Conservation (phyloP, 441 rosid genomes). For the Oxalis stricta region DNA sequence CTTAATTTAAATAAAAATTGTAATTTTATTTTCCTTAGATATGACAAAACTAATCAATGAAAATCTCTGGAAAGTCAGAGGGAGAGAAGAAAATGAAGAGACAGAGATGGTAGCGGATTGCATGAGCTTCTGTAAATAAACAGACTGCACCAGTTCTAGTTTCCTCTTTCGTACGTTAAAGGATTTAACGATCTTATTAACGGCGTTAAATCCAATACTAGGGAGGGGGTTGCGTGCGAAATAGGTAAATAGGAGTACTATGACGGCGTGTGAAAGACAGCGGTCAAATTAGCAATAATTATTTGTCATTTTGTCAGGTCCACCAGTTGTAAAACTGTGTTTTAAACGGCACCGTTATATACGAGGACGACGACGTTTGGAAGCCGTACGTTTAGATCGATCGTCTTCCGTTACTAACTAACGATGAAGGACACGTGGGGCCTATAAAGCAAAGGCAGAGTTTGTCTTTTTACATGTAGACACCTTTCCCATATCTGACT, state of each 20-base stretch:
- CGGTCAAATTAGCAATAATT: too few relatives aligned
- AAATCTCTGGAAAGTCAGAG: slow-evolving; percentile 6
- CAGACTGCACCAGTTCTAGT: not conserved
- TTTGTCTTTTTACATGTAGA: slow-evolving; percentile 26
- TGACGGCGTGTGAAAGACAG: too few relatives aligned
- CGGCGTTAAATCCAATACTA: too few relatives aligned
- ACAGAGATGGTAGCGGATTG: not conserved
- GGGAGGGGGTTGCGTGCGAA: too few relatives aligned
- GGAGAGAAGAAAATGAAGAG: not conserved
- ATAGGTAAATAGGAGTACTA: too few relatives aligned
- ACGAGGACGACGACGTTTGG: too few relatives aligned
- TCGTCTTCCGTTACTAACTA: too few relatives aligned
- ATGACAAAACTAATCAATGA: slow-evolving; percentile 9
- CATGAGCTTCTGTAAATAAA: slow-evolving; percentile 1
- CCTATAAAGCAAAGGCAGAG: slow-evolving; percentile 22
- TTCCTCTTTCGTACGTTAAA: not conserved
- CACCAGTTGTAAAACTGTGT: too few relatives aligned
- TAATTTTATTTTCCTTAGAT: slow-evolving; percentile 16
- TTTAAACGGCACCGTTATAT: too few relatives aligned
- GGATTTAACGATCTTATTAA: slow-evolving; percentile 10
- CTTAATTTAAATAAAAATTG: slow-evolving; percentile 15
- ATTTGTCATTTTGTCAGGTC: too few relatives aligned
- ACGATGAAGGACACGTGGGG: slow-evolving; percentile 5
- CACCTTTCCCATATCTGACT: slow-evolving; percentile 20
- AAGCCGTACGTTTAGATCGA: not conserved